These are phyloP conservation scores for Marchantia paleacea DNA, from an alignment of 225 moss, liverwort and hornwort genomes.

Conservation along the genomic window DNA sequence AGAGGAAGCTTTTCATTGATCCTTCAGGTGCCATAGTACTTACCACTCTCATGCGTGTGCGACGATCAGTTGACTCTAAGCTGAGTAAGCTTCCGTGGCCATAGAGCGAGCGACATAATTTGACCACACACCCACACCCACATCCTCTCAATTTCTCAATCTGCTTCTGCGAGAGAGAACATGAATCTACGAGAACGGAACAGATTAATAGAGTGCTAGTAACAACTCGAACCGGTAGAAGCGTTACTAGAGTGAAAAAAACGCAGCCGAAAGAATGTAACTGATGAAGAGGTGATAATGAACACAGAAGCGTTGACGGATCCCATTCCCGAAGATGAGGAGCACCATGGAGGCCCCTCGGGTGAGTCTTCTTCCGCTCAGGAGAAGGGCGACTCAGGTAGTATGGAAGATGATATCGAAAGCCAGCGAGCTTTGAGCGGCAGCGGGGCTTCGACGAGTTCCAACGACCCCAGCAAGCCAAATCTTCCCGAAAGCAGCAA, in stretches of 20 bases:
- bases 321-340: slow-evolving; percentile 12
- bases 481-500: neutral
- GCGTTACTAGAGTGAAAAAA: too few relatives aligned
- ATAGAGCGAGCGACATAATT: neutral
- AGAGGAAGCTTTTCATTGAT: neutral
- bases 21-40: neutral
- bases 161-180: neutral
- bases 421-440: slow-evolving; percentile 4
- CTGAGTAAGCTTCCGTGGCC: neutral
- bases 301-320: slow-evolving; percentile 7
- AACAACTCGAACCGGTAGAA: neutral
- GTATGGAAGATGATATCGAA: slow-evolving; percentile 12
- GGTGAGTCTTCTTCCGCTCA: neutral
- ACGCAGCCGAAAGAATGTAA: neutral
- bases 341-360: neutral
- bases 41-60: neutral
- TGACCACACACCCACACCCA: neutral
- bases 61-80: neutral
- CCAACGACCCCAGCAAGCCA: neutral
- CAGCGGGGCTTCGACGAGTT: slow-evolving; percentile 9
- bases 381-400: neutral
- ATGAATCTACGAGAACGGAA: neutral
- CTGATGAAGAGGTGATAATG: neutral
- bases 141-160: neutral
- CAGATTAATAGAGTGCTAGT: neutral